Percentiles rank a stretch among this genome's conserved stretches.
phyloP scores from a whole-genome alignment of 2,329 filamentous ascomycete species.

The Chaetoscypha palmicola region DNA sequence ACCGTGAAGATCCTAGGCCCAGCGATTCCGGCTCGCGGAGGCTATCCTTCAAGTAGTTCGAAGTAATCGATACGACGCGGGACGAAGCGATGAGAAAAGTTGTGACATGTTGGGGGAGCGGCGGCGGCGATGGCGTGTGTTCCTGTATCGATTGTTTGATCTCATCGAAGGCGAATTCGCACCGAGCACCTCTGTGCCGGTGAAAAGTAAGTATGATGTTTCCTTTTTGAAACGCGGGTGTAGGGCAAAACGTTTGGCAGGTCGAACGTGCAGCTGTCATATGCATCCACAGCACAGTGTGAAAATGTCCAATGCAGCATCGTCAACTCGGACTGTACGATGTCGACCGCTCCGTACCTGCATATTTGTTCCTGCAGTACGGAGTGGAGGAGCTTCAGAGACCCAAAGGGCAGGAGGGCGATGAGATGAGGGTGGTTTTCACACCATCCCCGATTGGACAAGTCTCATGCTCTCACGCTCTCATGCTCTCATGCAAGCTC shows the following conservation, averaged over 20 bases:
- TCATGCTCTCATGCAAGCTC: background rate
- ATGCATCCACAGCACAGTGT: constrained; percentile 1
- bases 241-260: background rate
- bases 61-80: constrained; percentile 20
- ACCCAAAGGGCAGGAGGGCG: background rate
- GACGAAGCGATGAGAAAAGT: constrained; percentile 16
- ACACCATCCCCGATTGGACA: constrained; percentile 11
- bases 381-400: constrained; percentile 1
- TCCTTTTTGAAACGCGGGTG: constrained; percentile 4
- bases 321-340: constrained; percentile 4
- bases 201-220: background rate
- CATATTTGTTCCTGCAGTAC: constrained; percentile 26
- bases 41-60: no score
- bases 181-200: background rate
- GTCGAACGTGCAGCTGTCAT: constrained; percentile 6
- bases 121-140: background rate
- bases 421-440: no score
- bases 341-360: constrained; percentile 20
- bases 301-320: background rate
- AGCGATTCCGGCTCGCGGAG: background rate
- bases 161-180: background rate
- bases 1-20: constrained; percentile 4
- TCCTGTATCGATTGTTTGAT: background rate
- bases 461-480: background rate
- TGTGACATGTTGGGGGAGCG: background rate